Conservation (phyloP, 208 protist genomes). For the Novymonas esmeraldas region DNA sequence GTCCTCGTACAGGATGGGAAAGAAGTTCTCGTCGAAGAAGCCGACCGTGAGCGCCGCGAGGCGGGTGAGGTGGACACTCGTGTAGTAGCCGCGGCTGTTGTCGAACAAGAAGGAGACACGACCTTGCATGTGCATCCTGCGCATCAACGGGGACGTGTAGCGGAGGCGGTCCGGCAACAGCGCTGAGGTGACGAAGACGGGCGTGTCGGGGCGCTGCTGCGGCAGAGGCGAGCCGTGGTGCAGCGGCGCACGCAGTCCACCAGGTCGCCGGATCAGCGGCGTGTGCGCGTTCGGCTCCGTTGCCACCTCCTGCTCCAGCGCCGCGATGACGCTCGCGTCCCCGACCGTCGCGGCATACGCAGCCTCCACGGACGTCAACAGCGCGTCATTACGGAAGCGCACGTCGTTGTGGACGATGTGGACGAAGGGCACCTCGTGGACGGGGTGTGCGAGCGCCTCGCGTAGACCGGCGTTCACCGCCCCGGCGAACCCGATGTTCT, state of each 20-base stretch:
- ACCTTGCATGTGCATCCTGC: not conserved
- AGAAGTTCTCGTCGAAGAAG: conserved; percentile 68
- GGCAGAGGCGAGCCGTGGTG: conserved; percentile 16
- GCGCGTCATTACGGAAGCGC: conserved; percentile 12
- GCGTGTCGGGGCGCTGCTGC: conserved; percentile 21
- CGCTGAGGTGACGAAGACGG: conserved; percentile 35
- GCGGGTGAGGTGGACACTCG: conserved; percentile 39
- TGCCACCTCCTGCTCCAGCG: conserved; percentile 36
- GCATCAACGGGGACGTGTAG: conserved; percentile 20
- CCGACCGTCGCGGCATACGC: conserved; percentile 22
- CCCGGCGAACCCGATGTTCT: conserved; percentile 33
- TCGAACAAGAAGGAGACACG: conserved; percentile 32
- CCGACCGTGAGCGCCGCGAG: conserved; percentile 45
- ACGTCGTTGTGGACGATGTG: conserved; percentile 39
- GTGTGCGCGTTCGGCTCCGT: conserved; percentile 35
- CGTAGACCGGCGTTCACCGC: conserved; percentile 40
- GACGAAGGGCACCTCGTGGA: conserved; percentile 41
- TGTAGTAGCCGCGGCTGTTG: conserved; percentile 15
- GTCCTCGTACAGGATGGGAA: conserved; percentile 49
- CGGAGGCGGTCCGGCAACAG: conserved; percentile 55
- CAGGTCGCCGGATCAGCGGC: conserved; percentile 27
- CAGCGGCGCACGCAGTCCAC: conserved; percentile 21
- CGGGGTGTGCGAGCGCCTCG: conserved; percentile 35
- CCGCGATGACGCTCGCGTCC: conserved; percentile 26
- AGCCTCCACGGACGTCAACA: conserved; percentile 5